Base-by-base conservation (phyloP, 2,329 filamentous ascomycete genomes). In the Penicillium corylophilum region DNA sequence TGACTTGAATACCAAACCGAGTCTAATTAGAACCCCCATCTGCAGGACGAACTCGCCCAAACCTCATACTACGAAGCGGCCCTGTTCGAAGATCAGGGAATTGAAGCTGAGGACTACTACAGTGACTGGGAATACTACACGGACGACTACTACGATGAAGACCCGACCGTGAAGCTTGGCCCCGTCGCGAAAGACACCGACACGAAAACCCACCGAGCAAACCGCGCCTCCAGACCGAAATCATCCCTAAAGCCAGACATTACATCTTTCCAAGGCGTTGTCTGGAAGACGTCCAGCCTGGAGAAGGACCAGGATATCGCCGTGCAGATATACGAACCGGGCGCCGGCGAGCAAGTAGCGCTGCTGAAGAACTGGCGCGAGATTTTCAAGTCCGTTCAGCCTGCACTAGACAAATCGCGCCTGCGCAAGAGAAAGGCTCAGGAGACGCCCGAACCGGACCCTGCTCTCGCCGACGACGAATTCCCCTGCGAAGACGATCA, bases 351-450 rank as follows among this genome's bases (percentile, higher is more conserved):
- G 20, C 71, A 71, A 46, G 74, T 79, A 0, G 68, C 76, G 2
- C 54, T 79, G 16, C 63, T 78, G 43, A 71, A 74, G 55, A 73
- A 78, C 57, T 78, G 76, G 74, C 67, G 74, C 18, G 72, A 77
- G 50, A 58, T 75, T 2, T 77, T 78, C 55, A 69, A 70, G 36
- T 57, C 65, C 13, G 63, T 67, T 0, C 64, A 72, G 46, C 70
- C 68, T 5, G 60, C 61, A 16, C 62, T 64, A 42, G 64, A 64
- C 39, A 62, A 61, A 18, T 59, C 56, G 5, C 51, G 59, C 0
- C 22, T 62, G 45, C 59, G 62, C 24, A 59, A 58, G 29, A 50
- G 56, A 29, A 46, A 16, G 5, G 36, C 23, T 13, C 43, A 40
- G 13, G 50, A 55, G 20, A 31, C 44, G 0, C n/a, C 18, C 6